Base-by-base conservation (phyloP, 352 stramenopile genomes). In the Globisporangium alternatum region DNA sequence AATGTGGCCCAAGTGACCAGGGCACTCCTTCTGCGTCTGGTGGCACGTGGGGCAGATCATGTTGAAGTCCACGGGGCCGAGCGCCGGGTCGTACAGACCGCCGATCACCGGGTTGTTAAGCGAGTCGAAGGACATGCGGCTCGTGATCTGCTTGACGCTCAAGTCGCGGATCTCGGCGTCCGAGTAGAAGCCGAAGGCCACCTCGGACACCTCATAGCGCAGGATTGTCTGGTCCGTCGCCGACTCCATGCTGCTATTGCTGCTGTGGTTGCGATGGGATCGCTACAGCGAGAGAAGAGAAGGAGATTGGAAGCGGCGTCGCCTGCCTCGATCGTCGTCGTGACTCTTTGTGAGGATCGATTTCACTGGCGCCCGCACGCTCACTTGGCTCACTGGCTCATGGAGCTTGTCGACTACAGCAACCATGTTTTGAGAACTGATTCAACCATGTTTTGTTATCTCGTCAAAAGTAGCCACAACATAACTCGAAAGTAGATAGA, bases 1-100 rank as follows among this genome's bases (percentile, higher is more conserved):
- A 64, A 99, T 98, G 82, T 99, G 97, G 30, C 97, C 98, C 57
- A 99, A 76, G 80, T 99, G 98, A 21, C 98, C 98, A 0, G 98
- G 97, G 69, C 98, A 99, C 56, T 98, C 78, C 58, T 96, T 88
- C 71, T 97, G 96, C 53, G 89, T 90, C 68, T 98, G 87, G 49
- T 97, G 91, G 81, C 98, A 99, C 37, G 98, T 99, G 17, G 90
- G 78, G 71, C 95, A 99, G 65, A 97, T 84, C 67, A 90, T 82
- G 69, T 90, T 88, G 59, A 86, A 89, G 72, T 98, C 90, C 22
- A 92, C 84, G 21, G 97, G 97, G 8, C 98, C 98, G 47, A 99
- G 74, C 22, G 90, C 81, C 9, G 95, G 95, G 80, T 99, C 97
- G 76, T 99, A 99, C 43, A 99, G 88, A 44, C 98, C 98, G 62